Base-by-base conservation (phyloP, 1,284 basidiomycete species). In the Inonotus hispidus region DNA sequence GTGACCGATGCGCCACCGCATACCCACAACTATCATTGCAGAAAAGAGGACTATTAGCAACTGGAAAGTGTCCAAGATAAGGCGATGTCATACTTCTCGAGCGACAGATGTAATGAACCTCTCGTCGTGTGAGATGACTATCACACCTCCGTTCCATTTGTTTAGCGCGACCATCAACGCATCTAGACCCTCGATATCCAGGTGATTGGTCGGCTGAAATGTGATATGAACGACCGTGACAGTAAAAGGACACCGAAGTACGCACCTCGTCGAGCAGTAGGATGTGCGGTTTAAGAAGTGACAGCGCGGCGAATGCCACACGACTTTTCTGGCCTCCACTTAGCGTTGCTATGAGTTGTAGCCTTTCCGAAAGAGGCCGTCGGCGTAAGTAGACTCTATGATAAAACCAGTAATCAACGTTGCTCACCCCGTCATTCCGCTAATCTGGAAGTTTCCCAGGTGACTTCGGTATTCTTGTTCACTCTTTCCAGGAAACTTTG, bases 381-480 rank as follows among this genome's bases (percentile, higher is more conserved):
- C 35, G 63, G 58, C 29, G 23, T 37, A 7, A 49, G 25, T 8
- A 35, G n/a, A n/a, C n/a, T n/a, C n/a, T 32, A 35, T 23, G n/a
- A 61, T 64, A 62, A 27, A n/a, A 23, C 38, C 32, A 46, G 19
- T 55, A 49, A 43, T 41, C 58, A 13, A 32, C 8, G 8, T 8
- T 21, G 68, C 76, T 47, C 61, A 86, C 82, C 95, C 94, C 1
- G 95, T 98, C 82, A 96, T 90, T 59, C 95, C 96, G 63, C 93
- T 98, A 70, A 98, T 97, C 68, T 98, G 96, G 77, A 99, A 99
- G 62, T 95, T 93, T n/a, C 97, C 97, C 14, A 99, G 80, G 77
- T 98, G 96, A 41, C 77, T 76, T 65, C 97, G 85, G 73, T 99
- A 99, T 73, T 99, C 97, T 72, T 98, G 96, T 73, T 98, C 97